Percentiles rank a stretch among this genome's conserved stretches.
These are phyloP conservation scores for Hypsizygus marmoreus DNA, from an alignment of 768 basidiomycete genomes.

Conservation along the genomic window DNA sequence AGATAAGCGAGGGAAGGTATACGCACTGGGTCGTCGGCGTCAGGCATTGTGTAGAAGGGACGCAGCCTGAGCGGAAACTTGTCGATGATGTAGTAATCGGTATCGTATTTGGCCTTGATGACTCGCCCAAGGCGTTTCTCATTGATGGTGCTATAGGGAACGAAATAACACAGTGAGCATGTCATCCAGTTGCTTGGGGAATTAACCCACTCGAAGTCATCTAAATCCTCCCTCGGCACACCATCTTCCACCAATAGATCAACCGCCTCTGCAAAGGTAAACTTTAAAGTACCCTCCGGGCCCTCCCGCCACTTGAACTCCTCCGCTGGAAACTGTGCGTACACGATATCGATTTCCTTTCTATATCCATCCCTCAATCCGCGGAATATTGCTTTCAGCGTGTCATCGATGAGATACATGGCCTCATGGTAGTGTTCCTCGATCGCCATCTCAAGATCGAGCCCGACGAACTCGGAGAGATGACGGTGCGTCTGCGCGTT, in stretches of 20 bases:
- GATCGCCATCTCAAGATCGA: conserved; percentile 98
- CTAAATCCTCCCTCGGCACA: conserved; percentile 71
- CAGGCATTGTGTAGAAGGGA: conserved; percentile 99
- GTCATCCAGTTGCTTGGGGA: too few species aligned
- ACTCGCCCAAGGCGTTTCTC: conserved; percentile 91
- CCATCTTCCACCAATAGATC: conserved; percentile 87
- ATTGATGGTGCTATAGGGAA: conserved; percentile 76
- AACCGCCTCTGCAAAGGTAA: conserved; percentile 87
- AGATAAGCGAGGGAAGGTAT: too few species aligned
- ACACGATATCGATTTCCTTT: conserved; percentile 80
- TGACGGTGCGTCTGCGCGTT: conserved; percentile 97
- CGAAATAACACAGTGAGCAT: conserved; percentile 4
- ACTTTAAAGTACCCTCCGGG: conserved; percentile 81
- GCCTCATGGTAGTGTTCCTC: conserved; percentile 99
- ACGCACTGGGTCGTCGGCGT: conserved; percentile 83
- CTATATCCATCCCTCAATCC: conserved; percentile 75
- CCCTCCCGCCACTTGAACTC: conserved; percentile 95
- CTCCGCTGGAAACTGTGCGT: conserved; percentile 90
- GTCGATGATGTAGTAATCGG: conserved; percentile 99
- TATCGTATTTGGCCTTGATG: conserved; percentile 91
- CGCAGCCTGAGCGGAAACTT: conserved; percentile 96
- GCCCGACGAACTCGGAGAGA: conserved; percentile 96
- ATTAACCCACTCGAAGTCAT: conserved; percentile 88
- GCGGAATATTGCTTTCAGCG: conserved; percentile 86
- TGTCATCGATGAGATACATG: conserved; percentile 84